Percentiles rank a stretch among this genome's conserved stretches.
phyloP scores from a whole-genome alignment of 2,329 filamentous ascomycete species.

The Diaporthe ampelina region DNA sequence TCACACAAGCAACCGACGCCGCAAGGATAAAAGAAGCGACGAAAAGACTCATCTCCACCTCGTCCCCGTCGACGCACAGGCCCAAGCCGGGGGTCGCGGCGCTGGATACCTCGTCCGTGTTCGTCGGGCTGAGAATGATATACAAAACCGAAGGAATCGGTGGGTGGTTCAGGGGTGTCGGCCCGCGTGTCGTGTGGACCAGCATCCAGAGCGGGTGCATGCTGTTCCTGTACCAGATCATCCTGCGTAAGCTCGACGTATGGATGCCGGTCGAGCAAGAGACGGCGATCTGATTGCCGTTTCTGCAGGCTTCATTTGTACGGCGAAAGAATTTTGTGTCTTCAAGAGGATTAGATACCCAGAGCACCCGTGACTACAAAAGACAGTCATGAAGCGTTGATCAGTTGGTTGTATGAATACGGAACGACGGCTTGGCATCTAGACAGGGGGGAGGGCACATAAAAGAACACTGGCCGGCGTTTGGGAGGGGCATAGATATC shows the following conservation, averaged over 20 bases:
- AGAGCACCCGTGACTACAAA: slow-evolving; percentile 23
- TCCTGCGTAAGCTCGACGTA: slow-evolving; percentile 81
- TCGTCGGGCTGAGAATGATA: slow-evolving; percentile 86
- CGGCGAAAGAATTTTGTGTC: slow-evolving; percentile 15
- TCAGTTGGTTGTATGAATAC: slow-evolving; percentile 39
- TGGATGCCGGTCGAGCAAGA: slow-evolving; percentile 52
- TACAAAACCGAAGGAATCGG: slow-evolving; percentile 90
- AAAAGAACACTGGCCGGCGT: slow-evolving; percentile 37
- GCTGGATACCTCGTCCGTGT: slow-evolving; percentile 90
- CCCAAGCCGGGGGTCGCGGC: slow-evolving; percentile 83
- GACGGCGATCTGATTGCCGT: slow-evolving; percentile 18
- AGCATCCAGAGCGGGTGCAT: slow-evolving; percentile 97
- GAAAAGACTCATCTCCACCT: slow-evolving; percentile 86
- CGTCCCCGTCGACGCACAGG: slow-evolving; percentile 87
- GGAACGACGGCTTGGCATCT: slow-evolving; percentile 38
- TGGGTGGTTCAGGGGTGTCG: slow-evolving; percentile 95
- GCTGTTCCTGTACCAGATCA: slow-evolving; percentile 93
- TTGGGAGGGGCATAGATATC: slow-evolving; percentile 37
- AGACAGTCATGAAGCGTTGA: slow-evolving; percentile 16
- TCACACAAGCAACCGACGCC: slow-evolving; percentile 47
- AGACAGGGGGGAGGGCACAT: slow-evolving; percentile 31
- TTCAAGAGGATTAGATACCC: slow-evolving; percentile 39
- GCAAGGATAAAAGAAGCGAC: slow-evolving; percentile 60
- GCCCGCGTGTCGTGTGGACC: slow-evolving; percentile 94
- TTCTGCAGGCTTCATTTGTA: slow-evolving; percentile 12